Evolutionary conservation across 257 asterid genomes (phyloP), one percentile per base, ranked within the genome.

Genomic region (Salvia hispanica): DNA sequence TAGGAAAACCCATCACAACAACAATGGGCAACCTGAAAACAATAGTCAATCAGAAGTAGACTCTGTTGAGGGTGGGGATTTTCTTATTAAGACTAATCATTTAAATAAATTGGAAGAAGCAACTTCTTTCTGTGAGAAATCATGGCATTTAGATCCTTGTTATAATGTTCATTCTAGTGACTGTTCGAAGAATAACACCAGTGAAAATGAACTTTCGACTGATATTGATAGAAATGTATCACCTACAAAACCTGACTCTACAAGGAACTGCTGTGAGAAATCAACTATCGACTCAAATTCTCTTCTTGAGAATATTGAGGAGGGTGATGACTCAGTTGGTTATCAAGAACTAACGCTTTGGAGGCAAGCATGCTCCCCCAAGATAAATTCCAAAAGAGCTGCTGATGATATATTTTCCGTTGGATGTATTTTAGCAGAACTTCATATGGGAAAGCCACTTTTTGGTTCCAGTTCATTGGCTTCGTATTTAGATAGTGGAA

Each of bases 371-470:
- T 79, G 66, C 69, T 72, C 79, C 57, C 77, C 85, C 50, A 73
- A 56, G 59, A 68, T 75, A 61, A 72, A 77, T 67, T 83, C 89
- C 71, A 73, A 63, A 78, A 70, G 80, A 72, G 59, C 79, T 78
- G 94, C 96, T 2, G 79, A 80, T 72, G 99, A 93, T 80, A 85
- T 90, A 75, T 93, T 93, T 84, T 83, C 92, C 33, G 66, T 88
- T 81, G 99, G 99, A 57, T 93, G 99, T 78, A 87, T 90, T 74
- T 81, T 93, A 66, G 95, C 97, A 51, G 97, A 93, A 78, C 90
- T 93, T 76, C 85, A 90, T 69, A 72, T 82, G 83, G 82, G 82
- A 70, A 83, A 77, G 77, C 99, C 99, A 56, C 95, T 90, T 54
- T 93, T 93, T 83, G 86, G 87, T 82, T 74, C 81, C 33, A 72